phyloP scores from a whole-genome alignment of 164 flowering plant genomes.

The Saururus chinensis region DNA sequence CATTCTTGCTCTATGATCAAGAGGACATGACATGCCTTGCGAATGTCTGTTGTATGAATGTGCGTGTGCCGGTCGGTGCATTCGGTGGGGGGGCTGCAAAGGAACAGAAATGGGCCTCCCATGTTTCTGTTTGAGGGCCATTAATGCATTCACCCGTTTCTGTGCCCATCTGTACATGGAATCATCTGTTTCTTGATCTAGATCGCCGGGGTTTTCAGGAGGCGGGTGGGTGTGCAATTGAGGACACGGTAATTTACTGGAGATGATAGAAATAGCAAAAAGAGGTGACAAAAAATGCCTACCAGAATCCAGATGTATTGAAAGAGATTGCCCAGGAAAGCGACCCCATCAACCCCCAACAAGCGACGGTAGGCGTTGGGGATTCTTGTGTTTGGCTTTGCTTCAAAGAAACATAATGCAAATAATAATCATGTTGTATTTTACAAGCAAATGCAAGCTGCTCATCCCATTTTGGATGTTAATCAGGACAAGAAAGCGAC shows the following conservation, averaged over 20 bases:
- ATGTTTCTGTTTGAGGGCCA: no score
- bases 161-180: no score
- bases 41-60: no score
- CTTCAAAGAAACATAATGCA: slow-evolving; percentile 6
- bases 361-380: neutral
- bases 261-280: neutral
- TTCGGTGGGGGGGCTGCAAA: no score
- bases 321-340: neutral
- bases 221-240: no score
- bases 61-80: no score
- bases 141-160: no score
- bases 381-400: neutral
- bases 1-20: no score
- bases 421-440: neutral
- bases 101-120: no score
- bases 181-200: no score
- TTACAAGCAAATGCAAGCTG: slow-evolving; percentile 7
- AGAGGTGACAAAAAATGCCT: neutral
- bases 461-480: neutral
- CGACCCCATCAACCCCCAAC: neutral
- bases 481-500: neutral
- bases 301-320: neutral
- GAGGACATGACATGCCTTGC: no score
- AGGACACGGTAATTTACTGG: neutral
- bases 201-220: no score